phyloP scores from a whole-genome alignment of 2,329 filamentous ascomycete species.

The Arthrobotrys musiformis region DNA sequence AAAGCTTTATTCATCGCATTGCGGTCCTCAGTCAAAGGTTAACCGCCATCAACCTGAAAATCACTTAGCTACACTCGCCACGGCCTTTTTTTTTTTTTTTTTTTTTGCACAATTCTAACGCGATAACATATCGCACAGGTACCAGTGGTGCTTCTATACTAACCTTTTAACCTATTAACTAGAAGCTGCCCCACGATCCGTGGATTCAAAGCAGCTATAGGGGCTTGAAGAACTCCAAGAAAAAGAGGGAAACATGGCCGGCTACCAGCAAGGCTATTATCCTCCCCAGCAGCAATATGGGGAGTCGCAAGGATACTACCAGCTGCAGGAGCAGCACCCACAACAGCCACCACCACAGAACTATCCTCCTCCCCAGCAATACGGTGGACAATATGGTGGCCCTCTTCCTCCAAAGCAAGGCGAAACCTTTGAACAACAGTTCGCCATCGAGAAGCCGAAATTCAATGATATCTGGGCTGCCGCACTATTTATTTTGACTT shows the following conservation, averaged over 20 bases:
- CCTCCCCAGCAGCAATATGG: constrained; percentile 42
- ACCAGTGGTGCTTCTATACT: not conserved
- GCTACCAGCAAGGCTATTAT: constrained; percentile 59
- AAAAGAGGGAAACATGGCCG: no score
- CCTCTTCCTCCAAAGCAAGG: constrained; percentile 46
- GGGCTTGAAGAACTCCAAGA: constrained; percentile 38
- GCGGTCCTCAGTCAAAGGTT: not conserved
- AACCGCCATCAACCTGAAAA: not conserved
- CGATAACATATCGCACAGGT: not conserved
- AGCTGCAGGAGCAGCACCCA: constrained; percentile 55
- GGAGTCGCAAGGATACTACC: constrained; percentile 62
- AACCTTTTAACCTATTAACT: no score
- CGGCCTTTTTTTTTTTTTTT: no score
- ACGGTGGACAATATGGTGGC: not conserved
- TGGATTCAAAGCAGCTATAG: not conserved
- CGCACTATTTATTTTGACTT: constrained; percentile 77
- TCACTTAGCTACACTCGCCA: not conserved
- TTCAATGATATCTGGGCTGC: constrained; percentile 93
- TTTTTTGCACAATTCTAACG: no score
- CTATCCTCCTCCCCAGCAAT: constrained; percentile 61
- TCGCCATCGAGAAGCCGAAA: constrained; percentile 84
- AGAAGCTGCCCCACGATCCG: not conserved
- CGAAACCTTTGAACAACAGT: constrained; percentile 77
- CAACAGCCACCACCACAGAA: constrained; percentile 5
- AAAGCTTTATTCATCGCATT: no score